phyloP scores from a whole-genome alignment of 345 rosid species.

The Corchorus olitorius region DNA sequence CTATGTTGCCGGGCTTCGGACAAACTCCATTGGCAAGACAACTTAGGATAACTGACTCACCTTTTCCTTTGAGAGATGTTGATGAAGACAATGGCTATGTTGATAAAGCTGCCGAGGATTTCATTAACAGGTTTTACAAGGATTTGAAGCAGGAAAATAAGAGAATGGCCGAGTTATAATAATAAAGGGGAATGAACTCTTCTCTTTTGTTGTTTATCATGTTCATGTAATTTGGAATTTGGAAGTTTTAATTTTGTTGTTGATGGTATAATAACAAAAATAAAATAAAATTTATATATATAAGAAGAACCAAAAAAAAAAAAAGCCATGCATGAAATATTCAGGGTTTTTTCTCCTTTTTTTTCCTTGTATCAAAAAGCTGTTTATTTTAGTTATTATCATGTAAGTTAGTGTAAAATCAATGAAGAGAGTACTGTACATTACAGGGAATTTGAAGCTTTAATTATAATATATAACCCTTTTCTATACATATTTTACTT shows the following conservation, averaged over 20 bases:
- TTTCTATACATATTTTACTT: neutral
- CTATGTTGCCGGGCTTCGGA: constrained; percentile 78
- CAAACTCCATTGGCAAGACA: constrained; percentile 76
- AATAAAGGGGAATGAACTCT: neutral
- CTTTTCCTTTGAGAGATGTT: constrained; percentile 64
- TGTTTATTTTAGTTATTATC: neutral
- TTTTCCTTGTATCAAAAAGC: neutral
- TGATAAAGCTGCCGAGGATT: constrained; percentile 82
- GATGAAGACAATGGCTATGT: constrained; percentile 55
- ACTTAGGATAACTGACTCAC: constrained; percentile 93
- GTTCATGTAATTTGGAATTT: neutral
- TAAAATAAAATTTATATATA: neutral
- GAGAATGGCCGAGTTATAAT: constrained; percentile 20
- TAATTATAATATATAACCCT: neutral
- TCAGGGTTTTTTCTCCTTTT: neutral
- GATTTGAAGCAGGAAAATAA: constrained; percentile 61
- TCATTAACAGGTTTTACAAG: constrained; percentile 73
- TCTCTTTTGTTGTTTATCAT: neutral
- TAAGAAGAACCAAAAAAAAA: neutral
- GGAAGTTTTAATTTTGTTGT: constrained; percentile 17
- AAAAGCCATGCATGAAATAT: neutral
- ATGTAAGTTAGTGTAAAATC: neutral
- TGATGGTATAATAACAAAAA: neutral
- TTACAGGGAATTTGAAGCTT: constrained; percentile 5
- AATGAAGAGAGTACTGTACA: constrained; percentile 7